These are phyloP conservation scores for Prunus salicina DNA, from an alignment of 306 rosid genomes.

Conservation along the genomic window DNA sequence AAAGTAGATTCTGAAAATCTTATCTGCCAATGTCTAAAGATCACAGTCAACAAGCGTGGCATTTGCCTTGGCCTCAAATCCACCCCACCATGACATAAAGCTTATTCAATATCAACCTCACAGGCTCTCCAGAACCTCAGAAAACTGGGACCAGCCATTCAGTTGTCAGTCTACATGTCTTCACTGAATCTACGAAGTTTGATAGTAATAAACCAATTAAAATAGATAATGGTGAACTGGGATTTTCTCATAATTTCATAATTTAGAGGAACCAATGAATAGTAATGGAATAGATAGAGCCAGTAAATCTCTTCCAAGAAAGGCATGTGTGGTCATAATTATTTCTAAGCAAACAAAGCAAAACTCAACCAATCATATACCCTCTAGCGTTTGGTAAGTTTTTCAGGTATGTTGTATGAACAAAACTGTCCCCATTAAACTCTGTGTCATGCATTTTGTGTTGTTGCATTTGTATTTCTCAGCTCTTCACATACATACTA, in stretches of 20 bases:
- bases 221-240: background rate
- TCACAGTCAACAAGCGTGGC: background rate
- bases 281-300: background rate
- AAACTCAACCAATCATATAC: conserved; percentile 16
- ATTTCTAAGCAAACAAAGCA: background rate
- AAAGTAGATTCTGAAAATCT: background rate
- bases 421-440: background rate
- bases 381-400: too few species aligned
- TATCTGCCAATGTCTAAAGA: background rate
- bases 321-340: conserved; percentile 27
- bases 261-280: conserved; percentile 7
- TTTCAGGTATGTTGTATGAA: background rate
- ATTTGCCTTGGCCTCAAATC: background rate
- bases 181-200: background rate
- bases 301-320: background rate
- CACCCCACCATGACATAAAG: background rate
- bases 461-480: background rate
- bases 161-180: background rate
- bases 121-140: background rate
- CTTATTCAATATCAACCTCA: background rate
- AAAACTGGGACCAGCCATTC: background rate
- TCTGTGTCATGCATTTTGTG: background rate
- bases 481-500: too few species aligned
- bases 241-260: conserved; percentile 12
- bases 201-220: background rate